phyloP scores from a whole-genome alignment of 1,284 basidiomycete species.

The Xerocomus amazonicus region DNA sequence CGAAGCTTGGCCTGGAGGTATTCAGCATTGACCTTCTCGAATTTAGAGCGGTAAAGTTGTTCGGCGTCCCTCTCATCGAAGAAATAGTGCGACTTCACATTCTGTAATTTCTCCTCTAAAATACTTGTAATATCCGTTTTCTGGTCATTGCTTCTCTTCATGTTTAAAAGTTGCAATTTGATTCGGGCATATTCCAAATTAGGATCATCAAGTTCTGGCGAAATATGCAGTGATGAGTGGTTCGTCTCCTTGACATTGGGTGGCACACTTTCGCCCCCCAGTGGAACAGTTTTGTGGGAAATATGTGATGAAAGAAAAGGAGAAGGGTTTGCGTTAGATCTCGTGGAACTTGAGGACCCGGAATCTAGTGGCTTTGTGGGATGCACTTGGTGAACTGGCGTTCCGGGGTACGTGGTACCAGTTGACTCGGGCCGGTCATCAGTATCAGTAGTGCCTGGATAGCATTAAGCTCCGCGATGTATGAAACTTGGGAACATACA shows the following conservation, averaged over 20 bases:
- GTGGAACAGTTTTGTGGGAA: conserved; percentile 9
- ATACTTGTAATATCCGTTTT: conserved; percentile 4
- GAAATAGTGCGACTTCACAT: conserved; percentile 66
- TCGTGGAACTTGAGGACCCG: conserved; percentile 11
- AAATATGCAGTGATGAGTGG: conserved; percentile 28
- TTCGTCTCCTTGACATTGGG: conserved; percentile 10
- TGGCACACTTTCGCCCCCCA: conserved; percentile 6
- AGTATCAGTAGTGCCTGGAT: conserved; percentile 4
- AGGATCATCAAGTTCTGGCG: conserved; percentile 51
- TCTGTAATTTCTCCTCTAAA: conserved; percentile 53
- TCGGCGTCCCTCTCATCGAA: conserved; percentile 74
- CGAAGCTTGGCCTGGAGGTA: conserved; percentile 56
- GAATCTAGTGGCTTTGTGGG: conserved; percentile 1
- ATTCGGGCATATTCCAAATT: conserved; percentile 60
- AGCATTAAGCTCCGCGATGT: conserved; percentile 4
- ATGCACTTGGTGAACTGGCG: conserved; percentile 1
- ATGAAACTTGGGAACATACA: conserved; percentile 6
- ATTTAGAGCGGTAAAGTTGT: conserved; percentile 53
- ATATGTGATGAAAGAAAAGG: conserved; percentile 34
- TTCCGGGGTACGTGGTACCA: conserved; percentile 3
- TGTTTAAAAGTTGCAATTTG: conserved; percentile 51
- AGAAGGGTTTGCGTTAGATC: conserved; percentile 35
- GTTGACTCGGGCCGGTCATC: conserved; percentile 6
- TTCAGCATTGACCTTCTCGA: conserved; percentile 48
- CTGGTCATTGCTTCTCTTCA: conserved; percentile 21